Evolutionary conservation across 2,329 filamentous ascomycete species (phyloP).

Genomic region (Fusarium siculi): DNA sequence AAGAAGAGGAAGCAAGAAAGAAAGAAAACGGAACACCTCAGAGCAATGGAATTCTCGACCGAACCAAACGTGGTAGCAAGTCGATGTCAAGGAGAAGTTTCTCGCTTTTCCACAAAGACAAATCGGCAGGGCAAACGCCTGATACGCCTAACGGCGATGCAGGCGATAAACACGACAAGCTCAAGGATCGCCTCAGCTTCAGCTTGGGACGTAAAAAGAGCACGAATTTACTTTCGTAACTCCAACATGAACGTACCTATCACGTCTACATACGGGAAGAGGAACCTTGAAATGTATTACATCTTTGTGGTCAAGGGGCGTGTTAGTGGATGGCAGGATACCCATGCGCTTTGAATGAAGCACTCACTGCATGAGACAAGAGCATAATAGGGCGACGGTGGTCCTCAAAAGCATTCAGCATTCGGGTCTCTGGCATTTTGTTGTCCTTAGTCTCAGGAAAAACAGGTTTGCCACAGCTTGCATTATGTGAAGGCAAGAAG

Average conservation of each 20-base stretch:
- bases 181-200: slow-evolving; percentile 74
- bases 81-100: slow-evolving; percentile 83
- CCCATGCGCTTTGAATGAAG: slow-evolving; percentile 30
- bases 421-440: background rate
- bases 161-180: slow-evolving; percentile 59
- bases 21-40: slow-evolving; percentile 53
- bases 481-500: background rate
- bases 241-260: slow-evolving; percentile 1
- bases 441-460: background rate
- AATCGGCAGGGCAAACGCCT: slow-evolving; percentile 45
- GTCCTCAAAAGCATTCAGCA: background rate
- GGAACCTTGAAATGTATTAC: slow-evolving; percentile 14
- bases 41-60: slow-evolving; percentile 64
- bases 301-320: slow-evolving; percentile 17
- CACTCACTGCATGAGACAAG: slow-evolving; percentile 30
- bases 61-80: slow-evolving; percentile 78
- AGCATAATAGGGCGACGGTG: slow-evolving; percentile 10
- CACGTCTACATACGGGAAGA: slow-evolving; percentile 22
- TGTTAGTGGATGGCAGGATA: slow-evolving; percentile 39
- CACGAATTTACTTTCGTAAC: slow-evolving; percentile 54
- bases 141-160: slow-evolving; percentile 35
- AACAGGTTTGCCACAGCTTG: background rate
- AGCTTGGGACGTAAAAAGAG: slow-evolving; percentile 78
- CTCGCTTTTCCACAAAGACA: slow-evolving; percentile 69
- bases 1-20: slow-evolving; percentile 58